Evolutionary conservation across 805 yeast genomes (phyloP), one percentile per base, ranked within the genome.

Genomic region (Middelhovenomyces tepae): DNA sequence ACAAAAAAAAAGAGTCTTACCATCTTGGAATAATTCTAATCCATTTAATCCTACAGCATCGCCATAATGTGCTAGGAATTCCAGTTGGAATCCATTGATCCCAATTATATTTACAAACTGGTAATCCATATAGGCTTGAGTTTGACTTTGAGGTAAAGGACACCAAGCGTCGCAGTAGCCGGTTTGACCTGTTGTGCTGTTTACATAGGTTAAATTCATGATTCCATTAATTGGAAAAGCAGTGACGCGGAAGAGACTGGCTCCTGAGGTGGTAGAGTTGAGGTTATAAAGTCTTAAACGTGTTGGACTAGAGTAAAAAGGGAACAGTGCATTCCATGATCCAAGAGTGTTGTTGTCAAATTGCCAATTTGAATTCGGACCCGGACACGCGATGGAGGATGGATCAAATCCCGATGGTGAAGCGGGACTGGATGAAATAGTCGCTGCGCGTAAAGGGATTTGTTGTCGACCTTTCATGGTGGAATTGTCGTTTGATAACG

Each of bases 161-260:
- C 98, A 91, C 69, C 73, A 78, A 1, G 95, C 93, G 54, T 86
- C 95, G 63, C 98, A 91, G 50, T 60, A 60, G 10, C 59, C 52
- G 3, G 68, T 32, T n/a, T 64, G 57, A 31, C 78, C 74, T 2
- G 84, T 68, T 0, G 51, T 39, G 2, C 94, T 94, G 50, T 89
- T 89, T 15, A 81, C 61, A 48, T 86, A 91, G 0, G 93, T 75
- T 43, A 91, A 55, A 53, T 91, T 91, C 95, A 91, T 82, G 40
- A 89, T 89, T 43, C 96, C 84, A 44, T 77, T 70, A 8, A 86
- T 68, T 1, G 96, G 96, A 34, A 69, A 59, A 0, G 95, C 76
- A 24, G 79, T 60, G 5, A 91, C 61, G 47, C 95, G 69, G 53
- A 87, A 91, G 5, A 67, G 38, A 31, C 76, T 65, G 3, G 62